Evolutionary conservation across 2,329 filamentous ascomycete species (phyloP), one percentile per base, ranked within the genome.

Genomic region (Penicillium sp.): DNA sequence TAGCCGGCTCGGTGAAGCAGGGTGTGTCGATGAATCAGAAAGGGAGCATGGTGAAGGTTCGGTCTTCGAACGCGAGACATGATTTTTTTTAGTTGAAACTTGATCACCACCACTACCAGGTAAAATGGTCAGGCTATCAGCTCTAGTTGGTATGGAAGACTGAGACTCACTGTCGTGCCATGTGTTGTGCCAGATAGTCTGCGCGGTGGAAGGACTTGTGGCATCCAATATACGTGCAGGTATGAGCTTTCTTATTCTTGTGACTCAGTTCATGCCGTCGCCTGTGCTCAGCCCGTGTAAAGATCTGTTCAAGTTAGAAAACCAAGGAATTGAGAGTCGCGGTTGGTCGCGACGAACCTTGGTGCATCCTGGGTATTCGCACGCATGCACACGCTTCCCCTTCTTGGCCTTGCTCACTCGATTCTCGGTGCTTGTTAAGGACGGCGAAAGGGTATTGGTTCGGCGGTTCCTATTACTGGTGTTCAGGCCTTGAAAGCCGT

Each of bases 361-460:
- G 39, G 71, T 67, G 63, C 80, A 82, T 45, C 79, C 79, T 11
- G 77, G 76, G 58, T 69, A 79, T 58, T 80, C 73, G 64, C 80
- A 82, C 5, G 72, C 73, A 67, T 82, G 80, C 2, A 82, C 80
- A 54, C 79, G 75, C 66, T 82, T 82, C 12, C 80, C 80, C 66
- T 82, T 82, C 70, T 80, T 82, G 11, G 80, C 80, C 63, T 82
- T 82, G 71, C 80, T 82, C 62, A 82, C 75, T 28, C 79, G 76
- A 54, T 75, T 73, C 7, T 63, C 54, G 10, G 31, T 55, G 12
- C 28, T 14, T 49, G 8, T 15, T 34, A 34, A 25, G 17, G 34
- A 51, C 5, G 34, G 20, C 10, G 20, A 52, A 14, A 39, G 51
- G 0, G 37, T 34, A 4, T 17, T 11, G 7, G 6, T 12, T 3